Base-by-base conservation (phyloP, 495 filamentous ascomycete species). In the Beverwykella pulmonaria region DNA sequence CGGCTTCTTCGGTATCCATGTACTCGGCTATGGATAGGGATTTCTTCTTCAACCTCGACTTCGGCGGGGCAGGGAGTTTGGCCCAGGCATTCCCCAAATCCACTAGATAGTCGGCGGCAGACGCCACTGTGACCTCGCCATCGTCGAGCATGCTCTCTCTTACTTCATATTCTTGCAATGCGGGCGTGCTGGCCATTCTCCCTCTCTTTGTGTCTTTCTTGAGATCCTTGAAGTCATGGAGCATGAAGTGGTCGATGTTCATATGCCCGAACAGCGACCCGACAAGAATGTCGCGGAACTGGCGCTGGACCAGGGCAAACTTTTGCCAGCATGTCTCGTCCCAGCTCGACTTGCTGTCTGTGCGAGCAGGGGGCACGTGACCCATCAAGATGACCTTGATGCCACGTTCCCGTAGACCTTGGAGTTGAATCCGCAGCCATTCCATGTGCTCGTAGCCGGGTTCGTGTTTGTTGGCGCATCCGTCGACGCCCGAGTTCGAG, bases 321-420 rank as follows among this genome's bases (percentile, higher is more conserved):
- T 97, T 97, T 75, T 96, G 94, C 94, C 95, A 99, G 78, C 94
- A 99, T 0, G 90, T 92, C 78, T 90, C 88, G 64, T 97, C 92
- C 94, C 94, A 98, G 68, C 84, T 85, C 61, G 81, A 81, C 81
- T 98, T 98, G 71, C 84, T 86, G 0, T 87, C 83, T 0, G 91
- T 92, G 70, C 92, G 82, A 1, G 92, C 92, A 0, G 94, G 94
- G 9, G 95, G 91, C 22, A 98, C 92, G 79, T 99, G 94, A 0
- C 95, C 95, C 60, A 88, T 94, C 46, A 99, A 76, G 46, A 99
- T 96, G 6, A 90, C 94, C 76, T 99, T 98, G 88, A 97, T 92
- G 36, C 90, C 87, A 26, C 92, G 86, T 48, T 86, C 77, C 10
- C 94, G 87, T 73, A 98, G 77, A 63, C 93, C 83, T 70, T 93